Evolutionary conservation across 139 green algal species (phyloP).

Genomic region (Chlorella sp.): DNA sequence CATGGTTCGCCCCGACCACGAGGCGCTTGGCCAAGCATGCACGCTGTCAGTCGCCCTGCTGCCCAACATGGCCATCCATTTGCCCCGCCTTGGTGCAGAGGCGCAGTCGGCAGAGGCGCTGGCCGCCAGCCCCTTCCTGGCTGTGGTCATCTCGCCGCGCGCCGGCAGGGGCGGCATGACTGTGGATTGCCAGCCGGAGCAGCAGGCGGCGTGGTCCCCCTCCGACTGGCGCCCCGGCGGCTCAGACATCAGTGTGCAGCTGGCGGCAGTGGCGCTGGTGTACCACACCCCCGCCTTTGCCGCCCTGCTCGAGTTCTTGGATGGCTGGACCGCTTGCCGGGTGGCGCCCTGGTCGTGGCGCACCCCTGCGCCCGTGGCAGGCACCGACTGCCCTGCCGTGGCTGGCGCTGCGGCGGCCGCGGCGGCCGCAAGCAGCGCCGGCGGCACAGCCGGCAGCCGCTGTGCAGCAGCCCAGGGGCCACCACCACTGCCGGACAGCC

Average conservation of each 20-base stretch:
- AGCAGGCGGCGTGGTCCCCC: not conserved
- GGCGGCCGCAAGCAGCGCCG: no score
- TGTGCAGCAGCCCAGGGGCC: not conserved
- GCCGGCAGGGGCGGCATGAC: conserved; percentile 24
- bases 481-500: conserved; percentile 16
- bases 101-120: not conserved
- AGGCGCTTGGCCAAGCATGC: no score
- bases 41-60: no score
- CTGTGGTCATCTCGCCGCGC: conserved; percentile 1
- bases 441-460: not conserved
- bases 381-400: not conserved
- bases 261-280: conserved; percentile 35
- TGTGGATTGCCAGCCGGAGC: not conserved
- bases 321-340: conserved; percentile 15
- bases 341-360: conserved; percentile 35
- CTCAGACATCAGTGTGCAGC: conserved; percentile 17
- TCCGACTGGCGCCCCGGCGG: conserved; percentile 36
- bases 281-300: conserved; percentile 26
- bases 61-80: no score
- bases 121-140: conserved; percentile 1
- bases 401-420: not conserved
- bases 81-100: not conserved
- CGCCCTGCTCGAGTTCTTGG: conserved; percentile 24
- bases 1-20: no score
- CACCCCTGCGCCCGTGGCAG: not conserved